These are phyloP conservation scores for Blastomyces silverae DNA, from an alignment of 2,329 filamentous ascomycete species.

Conservation along the genomic window DNA sequence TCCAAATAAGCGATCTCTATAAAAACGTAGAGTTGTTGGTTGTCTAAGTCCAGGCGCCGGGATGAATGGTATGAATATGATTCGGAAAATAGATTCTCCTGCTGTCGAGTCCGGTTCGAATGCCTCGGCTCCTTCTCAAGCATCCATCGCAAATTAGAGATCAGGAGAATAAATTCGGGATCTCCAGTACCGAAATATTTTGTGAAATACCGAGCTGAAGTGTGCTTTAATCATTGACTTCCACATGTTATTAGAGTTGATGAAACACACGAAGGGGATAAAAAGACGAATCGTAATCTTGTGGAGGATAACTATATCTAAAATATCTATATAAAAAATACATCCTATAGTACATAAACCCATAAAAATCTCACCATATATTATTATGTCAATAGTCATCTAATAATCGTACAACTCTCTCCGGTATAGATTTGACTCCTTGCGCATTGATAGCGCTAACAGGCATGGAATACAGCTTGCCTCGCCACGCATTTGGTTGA, in stretches of 20 bases:
- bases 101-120: not conserved
- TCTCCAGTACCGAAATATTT: no score
- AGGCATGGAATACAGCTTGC: constrained; percentile 60
- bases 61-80: no score
- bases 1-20: no score
- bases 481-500: constrained; percentile 55
- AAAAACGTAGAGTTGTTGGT: not conserved
- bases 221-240: no score
- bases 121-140: no score
- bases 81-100: not conserved
- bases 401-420: constrained; percentile 38
- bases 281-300: not conserved
- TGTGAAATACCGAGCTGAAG: no score
- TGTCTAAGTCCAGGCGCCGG: not conserved
- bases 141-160: no score
- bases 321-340: not conserved
- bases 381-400: constrained; percentile 25
- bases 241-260: not conserved
- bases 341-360: not conserved
- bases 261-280: not conserved
- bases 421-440: constrained; percentile 58
- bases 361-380: not conserved
- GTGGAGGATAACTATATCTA: not conserved
- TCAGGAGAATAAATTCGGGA: no score
- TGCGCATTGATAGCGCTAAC: constrained; percentile 85